Base-by-base conservation (phyloP, 805 yeast species). In the Pachysolen tannophilus region DNA sequence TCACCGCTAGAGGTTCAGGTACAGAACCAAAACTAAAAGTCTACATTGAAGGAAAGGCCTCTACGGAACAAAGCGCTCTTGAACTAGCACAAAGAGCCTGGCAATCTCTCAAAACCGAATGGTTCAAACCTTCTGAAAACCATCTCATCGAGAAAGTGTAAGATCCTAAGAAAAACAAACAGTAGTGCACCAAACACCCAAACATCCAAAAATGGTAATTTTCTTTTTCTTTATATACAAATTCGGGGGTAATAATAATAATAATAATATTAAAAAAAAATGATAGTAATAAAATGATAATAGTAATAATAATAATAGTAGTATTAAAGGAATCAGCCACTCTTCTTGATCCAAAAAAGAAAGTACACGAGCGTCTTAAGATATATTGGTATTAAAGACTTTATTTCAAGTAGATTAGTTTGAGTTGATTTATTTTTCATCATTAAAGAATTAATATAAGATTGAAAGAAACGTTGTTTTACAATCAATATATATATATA, bases 11-110 rank as follows among this genome's bases (percentile, higher is more conserved):
- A 35, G 97, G 97, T 1, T 85, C 95, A 3, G 98, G 98, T 8
- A 90, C 98, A 0, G 98, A 90, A 55, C 97, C 97, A 3, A 90
- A 90, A 53, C 63, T 90, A 43, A 90, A 90, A 55, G 83, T 90
- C 1, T 90, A 90, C 58, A 78, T 90, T 23, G 98, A 90, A 52
- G 92, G 94, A 0, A 56, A 57, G 28, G 68, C 85, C 0, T 33
- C 42, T 1, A 53, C 61, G 7, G 82, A 69, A 29, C 49, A 40
- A 0, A 50, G 55, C 3, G 83, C 95, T 0, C 40, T 46, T 1
- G 40, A 28, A 1, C 49, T 79, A 7, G 90, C 95, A 0, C 57
- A 56, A 13, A 55, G 61, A 15, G 81, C 85, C 7, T 90, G 97
- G 97, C 52, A 61, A 8, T 48, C 65, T 1, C 56, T 88, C 28